phyloP scores from a whole-genome alignment of 2,329 filamentous ascomycete species.

The Nemania serpens region DNA sequence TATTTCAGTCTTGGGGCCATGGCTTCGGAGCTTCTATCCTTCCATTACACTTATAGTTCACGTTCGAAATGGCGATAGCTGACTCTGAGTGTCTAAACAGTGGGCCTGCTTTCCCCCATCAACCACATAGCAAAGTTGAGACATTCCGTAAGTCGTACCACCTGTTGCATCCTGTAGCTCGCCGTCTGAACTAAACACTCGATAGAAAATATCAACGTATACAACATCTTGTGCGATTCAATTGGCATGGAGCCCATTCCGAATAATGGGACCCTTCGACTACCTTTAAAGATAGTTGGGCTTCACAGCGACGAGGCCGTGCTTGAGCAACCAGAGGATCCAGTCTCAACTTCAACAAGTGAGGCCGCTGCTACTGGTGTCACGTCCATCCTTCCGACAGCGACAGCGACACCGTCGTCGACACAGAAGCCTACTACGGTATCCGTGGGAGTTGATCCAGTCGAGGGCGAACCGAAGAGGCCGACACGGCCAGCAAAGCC shows the following conservation, averaged over 20 bases:
- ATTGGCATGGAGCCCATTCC: conserved; percentile 72
- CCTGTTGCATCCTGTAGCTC: background rate
- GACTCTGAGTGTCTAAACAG: background rate
- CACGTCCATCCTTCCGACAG: conserved; percentile 30
- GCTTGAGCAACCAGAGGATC: conserved; percentile 36
- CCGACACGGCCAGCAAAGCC: conserved; percentile 18
- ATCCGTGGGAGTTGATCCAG: conserved; percentile 13
- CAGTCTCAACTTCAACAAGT: conserved; percentile 27
- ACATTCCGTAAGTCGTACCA: conserved; percentile 73
- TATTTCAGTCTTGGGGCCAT: background rate
- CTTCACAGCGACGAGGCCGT: conserved; percentile 55
- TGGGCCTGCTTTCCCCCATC: conserved; percentile 89
- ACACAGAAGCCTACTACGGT: conserved; percentile 9
- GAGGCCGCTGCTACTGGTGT: conserved; percentile 19
- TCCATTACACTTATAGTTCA: background rate
- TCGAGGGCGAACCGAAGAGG: background rate
- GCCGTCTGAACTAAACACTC: conserved; percentile 33
- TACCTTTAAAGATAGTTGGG: conserved; percentile 69
- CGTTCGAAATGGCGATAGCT: background rate
- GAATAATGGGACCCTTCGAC: conserved; percentile 85
- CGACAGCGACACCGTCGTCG: conserved; percentile 22
- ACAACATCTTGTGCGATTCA: conserved; percentile 92
- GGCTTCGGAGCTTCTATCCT: background rate
- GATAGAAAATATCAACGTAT: conserved; percentile 89
- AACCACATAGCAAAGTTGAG: conserved; percentile 77